phyloP scores from a whole-genome alignment of 129 eudicot genomes.

The Ambrosia artemisiifolia region DNA sequence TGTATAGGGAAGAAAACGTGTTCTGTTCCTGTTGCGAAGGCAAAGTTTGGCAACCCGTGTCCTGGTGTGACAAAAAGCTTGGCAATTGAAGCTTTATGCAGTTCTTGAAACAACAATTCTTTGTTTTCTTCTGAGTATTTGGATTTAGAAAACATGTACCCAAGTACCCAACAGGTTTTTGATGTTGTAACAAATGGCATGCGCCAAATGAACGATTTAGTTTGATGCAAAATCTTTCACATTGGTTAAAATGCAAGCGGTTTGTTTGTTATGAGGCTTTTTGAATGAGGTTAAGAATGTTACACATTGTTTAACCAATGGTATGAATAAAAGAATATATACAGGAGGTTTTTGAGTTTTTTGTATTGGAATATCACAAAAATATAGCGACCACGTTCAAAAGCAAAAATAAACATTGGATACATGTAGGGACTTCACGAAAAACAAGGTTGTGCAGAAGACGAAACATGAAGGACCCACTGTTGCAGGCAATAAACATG shows the following conservation, averaged over 20 bases:
- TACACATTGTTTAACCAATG: background rate
- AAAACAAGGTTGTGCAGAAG: too few relatives aligned
- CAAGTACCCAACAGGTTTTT: background rate
- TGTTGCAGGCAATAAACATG: too few relatives aligned
- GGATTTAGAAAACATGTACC: background rate
- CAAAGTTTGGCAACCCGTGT: slow-evolving; percentile 48
- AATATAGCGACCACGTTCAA: too few relatives aligned
- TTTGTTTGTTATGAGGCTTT: background rate
- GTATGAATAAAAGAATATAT: too few relatives aligned
- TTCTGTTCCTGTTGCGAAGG: slow-evolving; percentile 45
- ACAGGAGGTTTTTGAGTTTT: too few relatives aligned
- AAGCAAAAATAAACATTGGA: too few relatives aligned
- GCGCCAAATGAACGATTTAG: background rate
- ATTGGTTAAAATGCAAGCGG: background rate
- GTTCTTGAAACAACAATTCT: slow-evolving; percentile 16
- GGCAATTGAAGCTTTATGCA: slow-evolving; percentile 60
- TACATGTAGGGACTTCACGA: too few relatives aligned
- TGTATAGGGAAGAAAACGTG: slow-evolving; percentile 63
- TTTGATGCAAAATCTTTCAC: background rate
- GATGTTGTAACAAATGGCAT: slow-evolving; percentile 14
- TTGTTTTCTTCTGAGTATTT: background rate
- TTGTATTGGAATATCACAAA: too few relatives aligned
- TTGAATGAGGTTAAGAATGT: background rate
- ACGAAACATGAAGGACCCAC: too few relatives aligned
- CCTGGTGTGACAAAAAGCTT: slow-evolving; percentile 49